A percentile compares a stretch with the other conserved stretches of the same genome.
phyloP scores from a whole-genome alignment of 441 rosid genomes.

The Erodium moschatum region DNA sequence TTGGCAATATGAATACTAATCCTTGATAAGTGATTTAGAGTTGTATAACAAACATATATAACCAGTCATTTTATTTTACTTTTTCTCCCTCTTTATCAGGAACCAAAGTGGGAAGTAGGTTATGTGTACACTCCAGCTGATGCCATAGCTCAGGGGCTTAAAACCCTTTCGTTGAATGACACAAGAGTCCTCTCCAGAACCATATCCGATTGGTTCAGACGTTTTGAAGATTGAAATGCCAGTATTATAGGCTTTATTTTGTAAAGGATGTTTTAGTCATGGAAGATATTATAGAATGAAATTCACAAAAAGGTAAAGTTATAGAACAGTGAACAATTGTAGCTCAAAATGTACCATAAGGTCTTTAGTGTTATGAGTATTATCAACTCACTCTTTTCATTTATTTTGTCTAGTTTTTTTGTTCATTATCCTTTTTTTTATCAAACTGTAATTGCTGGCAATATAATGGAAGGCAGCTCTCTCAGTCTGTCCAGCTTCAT shows the following conservation, averaged over 20 bases:
- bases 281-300: constrained; percentile 5
- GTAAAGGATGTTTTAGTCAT: not conserved
- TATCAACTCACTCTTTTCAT: too few relatives aligned
- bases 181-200: constrained; percentile 58
- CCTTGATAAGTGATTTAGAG: not conserved
- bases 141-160: constrained; percentile 79
- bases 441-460: not conserved
- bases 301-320: not conserved
- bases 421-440: not conserved
- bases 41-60: too few relatives aligned
- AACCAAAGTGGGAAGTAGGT: constrained; percentile 87
- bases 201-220: constrained; percentile 60
- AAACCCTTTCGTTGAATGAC: constrained; percentile 60
- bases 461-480: not conserved
- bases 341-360: not conserved
- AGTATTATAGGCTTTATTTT: not conserved
- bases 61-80: not conserved
- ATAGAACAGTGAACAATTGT: not conserved
- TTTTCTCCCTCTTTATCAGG: constrained; percentile 31
- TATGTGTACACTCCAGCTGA: constrained; percentile 73
- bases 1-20: not conserved
- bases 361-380: too few relatives aligned
- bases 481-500: constrained; percentile 1
- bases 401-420: too few relatives aligned
- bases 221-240: constrained; percentile 40